These are phyloP conservation scores for Pleurotus cornucopiae DNA, from an alignment of 768 basidiomycete species.

Conservation along the genomic window DNA sequence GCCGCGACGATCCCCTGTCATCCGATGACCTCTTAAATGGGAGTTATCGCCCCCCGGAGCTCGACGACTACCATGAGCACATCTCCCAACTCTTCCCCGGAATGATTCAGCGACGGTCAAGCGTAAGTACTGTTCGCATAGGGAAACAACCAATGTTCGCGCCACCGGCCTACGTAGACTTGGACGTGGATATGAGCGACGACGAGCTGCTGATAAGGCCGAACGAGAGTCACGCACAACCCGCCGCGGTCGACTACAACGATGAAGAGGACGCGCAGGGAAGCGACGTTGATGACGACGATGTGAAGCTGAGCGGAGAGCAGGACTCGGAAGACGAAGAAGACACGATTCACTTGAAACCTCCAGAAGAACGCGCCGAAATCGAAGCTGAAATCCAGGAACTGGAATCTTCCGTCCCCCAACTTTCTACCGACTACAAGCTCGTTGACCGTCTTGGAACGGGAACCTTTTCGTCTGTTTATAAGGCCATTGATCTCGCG, in stretches of 20 bases:
- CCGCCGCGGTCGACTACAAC: slow-evolving; percentile 15
- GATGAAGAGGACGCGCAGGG: slow-evolving; percentile 20
- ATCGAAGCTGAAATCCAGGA: slow-evolving; percentile 76
- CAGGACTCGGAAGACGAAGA: slow-evolving; percentile 49
- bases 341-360: slow-evolving; percentile 49
- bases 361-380: slow-evolving; percentile 64
- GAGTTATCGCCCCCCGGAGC: slow-evolving; percentile 31
- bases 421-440: slow-evolving; percentile 63
- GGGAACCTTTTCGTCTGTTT: slow-evolving; percentile 98
- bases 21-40: slow-evolving; percentile 49
- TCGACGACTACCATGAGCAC: slow-evolving; percentile 48
- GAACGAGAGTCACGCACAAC: slow-evolving; percentile 4
- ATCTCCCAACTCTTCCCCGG: slow-evolving; percentile 39
- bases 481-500: slow-evolving; percentile 85
- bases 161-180: slow-evolving; percentile 31
- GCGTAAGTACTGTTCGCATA: slow-evolving; percentile 18
- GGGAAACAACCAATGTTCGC: slow-evolving; percentile 7
- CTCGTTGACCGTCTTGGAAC: slow-evolving; percentile 91
- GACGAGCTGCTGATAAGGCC: slow-evolving; percentile 28
- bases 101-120: slow-evolving; percentile 14
- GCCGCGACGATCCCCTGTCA: slow-evolving; percentile 25
- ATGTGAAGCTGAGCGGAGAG: slow-evolving; percentile 22
- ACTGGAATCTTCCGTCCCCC: slow-evolving; percentile 61
- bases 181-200: slow-evolving; percentile 51
- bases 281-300: slow-evolving; percentile 22